Conservation (phyloP, 2,329 filamentous ascomycete genomes). For the Pseudonectria foliicola region DNA sequence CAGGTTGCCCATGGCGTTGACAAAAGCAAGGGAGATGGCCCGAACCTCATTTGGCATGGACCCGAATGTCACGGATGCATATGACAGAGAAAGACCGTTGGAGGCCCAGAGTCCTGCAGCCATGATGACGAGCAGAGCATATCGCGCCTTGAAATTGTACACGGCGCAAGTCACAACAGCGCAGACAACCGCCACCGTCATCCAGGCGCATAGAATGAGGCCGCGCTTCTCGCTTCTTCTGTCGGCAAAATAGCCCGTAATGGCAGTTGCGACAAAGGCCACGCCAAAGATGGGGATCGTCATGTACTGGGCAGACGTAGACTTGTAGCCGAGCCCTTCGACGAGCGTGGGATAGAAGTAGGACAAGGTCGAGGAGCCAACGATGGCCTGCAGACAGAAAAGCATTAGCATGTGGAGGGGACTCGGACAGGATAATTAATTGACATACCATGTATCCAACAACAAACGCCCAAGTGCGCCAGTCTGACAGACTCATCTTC, state of each 20-base stretch:
- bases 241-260: slow-evolving; percentile 42
- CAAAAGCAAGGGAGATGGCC: slow-evolving; percentile 40
- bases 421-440: neutral
- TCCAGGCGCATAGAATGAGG: slow-evolving; percentile 5
- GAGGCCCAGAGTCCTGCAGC: slow-evolving; percentile 47
- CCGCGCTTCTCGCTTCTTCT: slow-evolving; percentile 25
- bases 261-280: slow-evolving; percentile 41
- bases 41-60: slow-evolving; percentile 41
- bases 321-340: slow-evolving; percentile 24
- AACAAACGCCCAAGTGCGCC: slow-evolving; percentile 12
- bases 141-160: slow-evolving; percentile 44
- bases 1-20: slow-evolving; percentile 49
- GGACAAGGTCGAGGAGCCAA: slow-evolving; percentile 24
- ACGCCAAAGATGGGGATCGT: slow-evolving; percentile 44
- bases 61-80: slow-evolving; percentile 44
- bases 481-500: slow-evolving; percentile 8
- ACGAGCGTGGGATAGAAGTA: slow-evolving; percentile 30
- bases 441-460: slow-evolving; percentile 16
- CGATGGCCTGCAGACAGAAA: slow-evolving; percentile 18
- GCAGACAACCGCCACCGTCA: slow-evolving; percentile 4
- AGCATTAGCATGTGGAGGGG: neutral
- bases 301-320: slow-evolving; percentile 25
- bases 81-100: slow-evolving; percentile 44
- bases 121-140: slow-evolving; percentile 48
- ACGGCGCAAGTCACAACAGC: slow-evolving; percentile 38